A percentile compares a stretch with the other conserved stretches of the same genome.
These are phyloP conservation scores for Styphnolobium japonicum DNA, from an alignment of 306 rosid genomes.

Conservation along the genomic window DNA sequence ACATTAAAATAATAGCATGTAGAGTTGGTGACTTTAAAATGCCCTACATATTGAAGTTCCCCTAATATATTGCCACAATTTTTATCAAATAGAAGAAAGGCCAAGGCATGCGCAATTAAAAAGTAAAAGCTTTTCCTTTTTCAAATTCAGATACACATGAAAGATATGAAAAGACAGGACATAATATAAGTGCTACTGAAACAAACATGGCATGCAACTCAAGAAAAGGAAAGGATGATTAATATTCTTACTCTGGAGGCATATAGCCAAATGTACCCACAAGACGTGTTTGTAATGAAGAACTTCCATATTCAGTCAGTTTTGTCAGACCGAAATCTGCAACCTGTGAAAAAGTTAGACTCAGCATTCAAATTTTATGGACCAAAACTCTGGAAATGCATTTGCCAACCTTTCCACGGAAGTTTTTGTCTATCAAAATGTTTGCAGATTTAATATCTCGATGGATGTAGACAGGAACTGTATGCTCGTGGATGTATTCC, in stretches of 20 bases:
- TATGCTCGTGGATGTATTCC: constrained; percentile 82
- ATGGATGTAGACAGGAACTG: constrained; percentile 80
- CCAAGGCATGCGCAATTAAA: no score
- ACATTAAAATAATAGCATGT: no score
- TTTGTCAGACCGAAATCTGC: constrained; percentile 78
- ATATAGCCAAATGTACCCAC: constrained; percentile 83
- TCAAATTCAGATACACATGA: no score
- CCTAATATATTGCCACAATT: neutral
- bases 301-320: constrained; percentile 55
- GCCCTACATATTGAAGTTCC: no score
- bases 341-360: constrained; percentile 43
- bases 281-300: constrained; percentile 60
- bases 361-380: neutral
- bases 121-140: no score
- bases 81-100: no score
- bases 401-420: constrained; percentile 60
- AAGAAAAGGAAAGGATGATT: neutral
- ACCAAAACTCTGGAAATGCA: neutral
- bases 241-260: constrained; percentile 67
- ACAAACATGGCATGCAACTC: neutral
- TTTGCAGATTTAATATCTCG: constrained; percentile 72
- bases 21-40: no score
- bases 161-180: neutral
- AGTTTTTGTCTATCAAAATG: constrained; percentile 72
- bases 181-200: neutral